Base-by-base conservation (phyloP, 192 early-diverging fungal species). In the Phycomyces nitens region DNA sequence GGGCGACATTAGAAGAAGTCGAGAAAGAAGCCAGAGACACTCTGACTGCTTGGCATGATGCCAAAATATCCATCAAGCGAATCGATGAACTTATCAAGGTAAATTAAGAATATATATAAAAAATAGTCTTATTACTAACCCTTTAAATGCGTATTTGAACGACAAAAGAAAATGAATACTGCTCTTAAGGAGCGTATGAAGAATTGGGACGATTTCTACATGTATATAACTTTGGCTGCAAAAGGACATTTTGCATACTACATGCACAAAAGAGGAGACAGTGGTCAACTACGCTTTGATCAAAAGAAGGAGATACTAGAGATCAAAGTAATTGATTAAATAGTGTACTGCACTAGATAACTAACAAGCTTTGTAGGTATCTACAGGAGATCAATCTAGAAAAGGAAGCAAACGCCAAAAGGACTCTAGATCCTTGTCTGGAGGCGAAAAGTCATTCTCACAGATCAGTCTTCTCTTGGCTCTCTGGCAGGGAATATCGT, bases 401-500 rank as follows among this genome's bases (percentile, higher is more conserved):
- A 71, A 64, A 53, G 80, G 81, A 18, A 78, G 59, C 1, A 55
- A 65, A 9, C 62, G 70, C 11, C 76, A 89, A 22, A 98, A 94
- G 71, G 94, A 96, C 74, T 87, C 94, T 20, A 88, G 85, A 62
- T 91, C 95, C 9, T 78, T 99, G 16, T 97, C 95, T 10, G 97
- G 97, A 15, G 97, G 97, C 21, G 97, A 99, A 83, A 97, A 97
- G 76, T 94, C 92, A 40, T 99, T 93, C 66, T 89, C 94, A 0
- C 94, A 93, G 12, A 89, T 98, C 16, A 97, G 95, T 70, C 79
- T 99, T 62, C 81, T 99, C 16, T 73, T 99, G 52, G 80, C 95
- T 6, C 78, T 99, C 21, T 99, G 97, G 97, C 90, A 96, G 50
- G 80, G 84, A 10, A 95, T 99, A 84, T 83, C 85, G 24, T 88